Evolutionary conservation across 768 basidiomycete genomes (phyloP), one percentile per base, ranked within the genome.

Genomic region (Lentinula edodes): DNA sequence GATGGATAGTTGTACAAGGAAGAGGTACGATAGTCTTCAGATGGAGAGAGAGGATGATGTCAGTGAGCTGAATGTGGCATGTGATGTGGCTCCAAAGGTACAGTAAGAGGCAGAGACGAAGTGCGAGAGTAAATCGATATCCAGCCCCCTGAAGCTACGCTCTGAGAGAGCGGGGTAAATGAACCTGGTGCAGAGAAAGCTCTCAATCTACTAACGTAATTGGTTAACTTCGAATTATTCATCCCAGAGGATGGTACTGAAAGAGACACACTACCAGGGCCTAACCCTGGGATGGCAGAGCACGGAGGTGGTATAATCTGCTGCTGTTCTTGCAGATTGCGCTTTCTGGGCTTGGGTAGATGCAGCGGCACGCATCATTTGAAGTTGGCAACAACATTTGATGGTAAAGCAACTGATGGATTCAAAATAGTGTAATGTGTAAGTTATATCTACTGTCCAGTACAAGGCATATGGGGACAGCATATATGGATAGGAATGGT

Each of bases 351-450:
- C 69, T 94, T 93, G 39, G 92, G 92, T 12, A 93, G 84, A 69
- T 94, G 93, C 35, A 94, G 94, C 16, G 93, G 94, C 5, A 97
- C 94, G 67, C 94, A 90, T 63, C 94, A 91, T 75, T 96, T 96
- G 79, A 95, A 96, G 74, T 92, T 93, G 60, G 93, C 88, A 57
- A 96, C 91, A 58, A 95, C 89, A n/a, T n/a, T n/a, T n/a, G n/a
- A n/a, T n/a, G n/a, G n/a, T n/a, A n/a, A n/a, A n/a, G n/a, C n/a
- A n/a, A n/a, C n/a, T n/a, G n/a, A n/a, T n/a, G n/a, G n/a, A n/a
- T n/a, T n/a, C n/a, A n/a, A n/a, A n/a, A n/a, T n/a, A n/a, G n/a
- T n/a, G n/a, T n/a, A n/a, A n/a, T n/a, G n/a, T n/a, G n/a, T n/a
- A n/a, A n/a, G n/a, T n/a, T n/a, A n/a, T n/a, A n/a, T n/a, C n/a